phyloP scores from a whole-genome alignment of 768 basidiomycete species.

The Neoboletus magnificus region DNA sequence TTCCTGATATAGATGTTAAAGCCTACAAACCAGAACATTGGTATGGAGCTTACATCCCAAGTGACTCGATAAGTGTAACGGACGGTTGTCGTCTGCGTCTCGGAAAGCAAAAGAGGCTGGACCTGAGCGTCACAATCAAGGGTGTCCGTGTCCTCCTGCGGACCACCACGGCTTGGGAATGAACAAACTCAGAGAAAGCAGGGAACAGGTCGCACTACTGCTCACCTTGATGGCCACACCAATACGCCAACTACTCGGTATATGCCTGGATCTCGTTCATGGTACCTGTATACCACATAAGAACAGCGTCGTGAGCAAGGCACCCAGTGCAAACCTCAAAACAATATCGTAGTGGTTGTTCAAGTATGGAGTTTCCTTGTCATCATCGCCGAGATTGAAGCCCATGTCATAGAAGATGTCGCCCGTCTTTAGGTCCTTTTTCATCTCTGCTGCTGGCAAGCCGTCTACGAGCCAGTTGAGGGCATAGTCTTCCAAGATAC shows the following conservation, averaged over 20 bases:
- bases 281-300: slow-evolving; percentile 57
- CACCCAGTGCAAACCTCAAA: slow-evolving; percentile 47
- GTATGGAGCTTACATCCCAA: slow-evolving; percentile 63
- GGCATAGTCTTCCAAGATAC: slow-evolving; percentile 89
- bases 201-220: not conserved
- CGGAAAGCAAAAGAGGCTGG: slow-evolving; percentile 56
- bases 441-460: slow-evolving; percentile 92
- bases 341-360: slow-evolving; percentile 95
- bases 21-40: not conserved
- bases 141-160: slow-evolving; percentile 40
- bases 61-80: slow-evolving; percentile 86
- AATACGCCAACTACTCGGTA: slow-evolving; percentile 90
- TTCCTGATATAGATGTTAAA: slow-evolving; percentile 44
- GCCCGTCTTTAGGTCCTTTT: slow-evolving; percentile 70
- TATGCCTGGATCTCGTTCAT: slow-evolving; percentile 62
- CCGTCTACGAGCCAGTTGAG: slow-evolving; percentile 96
- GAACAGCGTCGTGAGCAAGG: not conserved
- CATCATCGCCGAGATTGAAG: slow-evolving; percentile 83
- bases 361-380: slow-evolving; percentile 63
- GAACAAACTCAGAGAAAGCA: slow-evolving; percentile 3
- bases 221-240: slow-evolving; percentile 66
- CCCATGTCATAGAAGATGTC: slow-evolving; percentile 92
- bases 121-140: slow-evolving; percentile 51
- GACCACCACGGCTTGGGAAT: slow-evolving; percentile 55
- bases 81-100: slow-evolving; percentile 57